These are phyloP conservation scores for Saksenaea oblongispora DNA, from an alignment of 371 early-diverging fungal species.

Conservation along the genomic window DNA sequence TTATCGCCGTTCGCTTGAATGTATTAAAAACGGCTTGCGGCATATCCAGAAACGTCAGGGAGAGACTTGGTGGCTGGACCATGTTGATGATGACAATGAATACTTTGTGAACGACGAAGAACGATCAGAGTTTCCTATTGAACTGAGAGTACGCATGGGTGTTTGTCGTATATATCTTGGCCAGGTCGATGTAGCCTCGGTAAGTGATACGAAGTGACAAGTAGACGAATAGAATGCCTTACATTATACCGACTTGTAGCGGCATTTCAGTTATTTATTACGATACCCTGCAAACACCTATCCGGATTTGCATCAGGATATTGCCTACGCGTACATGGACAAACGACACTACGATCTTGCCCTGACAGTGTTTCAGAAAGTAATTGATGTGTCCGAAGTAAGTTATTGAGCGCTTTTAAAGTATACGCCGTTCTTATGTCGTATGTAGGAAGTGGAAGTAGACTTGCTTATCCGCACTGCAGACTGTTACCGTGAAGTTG, in stretches of 20 bases:
- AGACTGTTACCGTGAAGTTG: constrained; percentile 70
- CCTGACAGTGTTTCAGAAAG: constrained; percentile 58
- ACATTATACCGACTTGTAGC: constrained; percentile 24
- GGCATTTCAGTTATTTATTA: constrained; percentile 70
- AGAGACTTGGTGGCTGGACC: constrained; percentile 61
- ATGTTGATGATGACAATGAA: constrained; percentile 57
- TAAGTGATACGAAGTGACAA: constrained; percentile 23
- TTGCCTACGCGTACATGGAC: constrained; percentile 81
- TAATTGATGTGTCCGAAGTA: constrained; percentile 61
- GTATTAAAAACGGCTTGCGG: constrained; percentile 72
- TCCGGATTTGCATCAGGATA: constrained; percentile 79
- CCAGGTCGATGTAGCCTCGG: constrained; percentile 67
- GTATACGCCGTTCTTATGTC: neutral
- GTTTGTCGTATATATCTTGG: constrained; percentile 77
- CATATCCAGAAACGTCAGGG: constrained; percentile 69
- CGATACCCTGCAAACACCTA: constrained; percentile 57
- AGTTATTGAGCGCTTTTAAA: constrained; percentile 8
- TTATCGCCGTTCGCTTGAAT: constrained; percentile 67
- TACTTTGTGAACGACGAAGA: constrained; percentile 39
- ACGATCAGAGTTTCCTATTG: constrained; percentile 67
- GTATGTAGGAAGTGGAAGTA: constrained; percentile 44
- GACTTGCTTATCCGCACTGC: constrained; percentile 61
- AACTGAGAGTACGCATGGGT: constrained; percentile 84
- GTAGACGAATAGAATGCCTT: neutral
- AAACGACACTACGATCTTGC: constrained; percentile 68